These are phyloP conservation scores for Cystobasidium ongulense DNA, from an alignment of 768 basidiomycete genomes.

Conservation along the genomic window DNA sequence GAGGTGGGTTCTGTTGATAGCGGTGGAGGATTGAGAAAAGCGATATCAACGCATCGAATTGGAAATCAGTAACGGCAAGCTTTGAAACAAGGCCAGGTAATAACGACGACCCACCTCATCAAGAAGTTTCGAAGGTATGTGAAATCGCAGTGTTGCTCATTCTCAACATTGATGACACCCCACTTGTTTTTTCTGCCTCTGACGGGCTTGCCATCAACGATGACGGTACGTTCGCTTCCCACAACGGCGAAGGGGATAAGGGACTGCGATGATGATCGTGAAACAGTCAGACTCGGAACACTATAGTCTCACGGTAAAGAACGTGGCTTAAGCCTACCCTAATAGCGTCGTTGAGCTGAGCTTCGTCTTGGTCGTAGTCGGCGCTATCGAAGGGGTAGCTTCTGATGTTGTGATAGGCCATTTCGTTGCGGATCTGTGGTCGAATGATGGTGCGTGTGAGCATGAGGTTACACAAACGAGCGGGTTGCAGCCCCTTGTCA, in stretches of 20 bases:
- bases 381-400: slow-evolving; percentile 96
- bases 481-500: background rate
- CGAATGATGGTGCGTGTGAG: background rate
- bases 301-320: too few species aligned
- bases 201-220: slow-evolving; percentile 90
- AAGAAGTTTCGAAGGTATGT: slow-evolving; percentile 94
- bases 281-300: too few species aligned
- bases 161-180: slow-evolving; percentile 97
- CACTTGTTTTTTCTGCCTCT: slow-evolving; percentile 95
- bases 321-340: slow-evolving; percentile 54
- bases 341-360: slow-evolving; percentile 79
- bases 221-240: slow-evolving; percentile 90
- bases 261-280: slow-evolving; percentile 50
- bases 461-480: background rate
- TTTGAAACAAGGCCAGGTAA: too few species aligned
- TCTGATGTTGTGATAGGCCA: slow-evolving; percentile 82
- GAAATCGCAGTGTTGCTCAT: slow-evolving; percentile 95
- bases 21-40: slow-evolving; percentile 1
- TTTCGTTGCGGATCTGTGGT: slow-evolving; percentile 77
- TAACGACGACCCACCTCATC: slow-evolving; percentile 55
- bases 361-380: slow-evolving; percentile 86
- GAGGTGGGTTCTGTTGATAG: slow-evolving; percentile 66
- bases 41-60: background rate
- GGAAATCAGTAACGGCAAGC: too few species aligned
- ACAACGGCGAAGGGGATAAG: slow-evolving; percentile 96